These are phyloP conservation scores for Metschnikowia baotianmanensis DNA, from an alignment of 805 yeast species.

Conservation along the genomic window DNA sequence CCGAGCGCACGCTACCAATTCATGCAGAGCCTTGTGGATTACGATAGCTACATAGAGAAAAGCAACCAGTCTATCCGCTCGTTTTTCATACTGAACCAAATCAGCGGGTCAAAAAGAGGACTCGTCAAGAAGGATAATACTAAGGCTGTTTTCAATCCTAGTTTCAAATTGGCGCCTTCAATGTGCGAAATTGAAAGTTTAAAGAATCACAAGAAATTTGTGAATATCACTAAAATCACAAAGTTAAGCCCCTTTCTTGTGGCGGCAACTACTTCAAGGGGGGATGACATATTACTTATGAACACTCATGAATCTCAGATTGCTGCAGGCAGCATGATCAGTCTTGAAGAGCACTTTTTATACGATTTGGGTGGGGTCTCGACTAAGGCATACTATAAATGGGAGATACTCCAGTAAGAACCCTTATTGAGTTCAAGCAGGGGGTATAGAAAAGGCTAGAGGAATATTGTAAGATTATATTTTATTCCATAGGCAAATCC, in stretches of 20 bases:
- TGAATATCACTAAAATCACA: background rate
- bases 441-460: background rate
- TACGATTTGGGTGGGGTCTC: background rate
- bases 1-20: conserved; percentile 6
- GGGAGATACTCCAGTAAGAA: background rate
- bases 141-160: background rate
- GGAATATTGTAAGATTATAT: background rate
- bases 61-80: conserved; percentile 10
- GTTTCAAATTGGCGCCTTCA: too few relatives aligned
- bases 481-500: background rate
- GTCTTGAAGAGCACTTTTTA: background rate
- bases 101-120: too few relatives aligned
- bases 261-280: conserved; percentile 7
- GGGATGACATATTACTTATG: conserved; percentile 8
- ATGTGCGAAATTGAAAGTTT: background rate
- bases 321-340: conserved; percentile 3
- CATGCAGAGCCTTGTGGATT: conserved; percentile 4
- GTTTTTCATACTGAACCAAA: conserved; percentile 2
- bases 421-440: background rate
- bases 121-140: too few relatives aligned
- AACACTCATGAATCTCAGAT: conserved; percentile 1
- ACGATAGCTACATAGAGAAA: conserved; percentile 4
- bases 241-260: conserved; percentile 4
- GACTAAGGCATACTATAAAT: conserved; percentile 4
- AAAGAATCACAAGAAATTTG: too few relatives aligned